phyloP scores from a whole-genome alignment of 441 rosid genomes.

The Erodium moschatum region DNA sequence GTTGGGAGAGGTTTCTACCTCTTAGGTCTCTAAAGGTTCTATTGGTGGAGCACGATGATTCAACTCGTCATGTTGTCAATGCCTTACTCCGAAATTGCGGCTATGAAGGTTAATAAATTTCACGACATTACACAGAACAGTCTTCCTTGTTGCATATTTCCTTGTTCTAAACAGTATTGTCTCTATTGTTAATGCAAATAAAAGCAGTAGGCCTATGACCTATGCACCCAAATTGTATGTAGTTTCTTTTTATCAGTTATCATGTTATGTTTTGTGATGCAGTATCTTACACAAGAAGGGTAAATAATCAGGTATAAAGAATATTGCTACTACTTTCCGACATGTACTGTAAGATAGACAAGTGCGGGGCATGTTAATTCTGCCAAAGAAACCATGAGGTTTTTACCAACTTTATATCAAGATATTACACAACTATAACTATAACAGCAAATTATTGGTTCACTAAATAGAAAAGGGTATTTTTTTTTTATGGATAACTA shows the following conservation, averaged over 20 bases:
- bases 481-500: not conserved
- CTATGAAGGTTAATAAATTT: constrained; percentile 55
- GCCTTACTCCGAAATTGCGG: constrained; percentile 75
- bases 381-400: not conserved
- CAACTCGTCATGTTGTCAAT: constrained; percentile 66
- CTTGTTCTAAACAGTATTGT: not conserved
- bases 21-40: constrained; percentile 66
- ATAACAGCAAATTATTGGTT: not conserved
- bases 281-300: not conserved
- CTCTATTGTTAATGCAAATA: not conserved
- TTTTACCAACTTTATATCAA: not conserved
- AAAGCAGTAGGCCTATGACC: not conserved
- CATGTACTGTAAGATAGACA: not conserved
- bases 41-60: constrained; percentile 71
- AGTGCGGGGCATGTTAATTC: not conserved
- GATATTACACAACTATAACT: not conserved
- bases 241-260: not conserved
- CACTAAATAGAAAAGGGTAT: not conserved
- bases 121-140: not conserved
- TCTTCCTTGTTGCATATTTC: not conserved
- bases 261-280: not conserved
- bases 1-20: constrained; percentile 68
- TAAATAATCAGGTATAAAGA: not conserved
- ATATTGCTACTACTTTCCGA: not conserved
- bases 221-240: not conserved